Base-by-base conservation (phyloP, 1,284 basidiomycete species). In the Austroboletus rostrupii region DNA sequence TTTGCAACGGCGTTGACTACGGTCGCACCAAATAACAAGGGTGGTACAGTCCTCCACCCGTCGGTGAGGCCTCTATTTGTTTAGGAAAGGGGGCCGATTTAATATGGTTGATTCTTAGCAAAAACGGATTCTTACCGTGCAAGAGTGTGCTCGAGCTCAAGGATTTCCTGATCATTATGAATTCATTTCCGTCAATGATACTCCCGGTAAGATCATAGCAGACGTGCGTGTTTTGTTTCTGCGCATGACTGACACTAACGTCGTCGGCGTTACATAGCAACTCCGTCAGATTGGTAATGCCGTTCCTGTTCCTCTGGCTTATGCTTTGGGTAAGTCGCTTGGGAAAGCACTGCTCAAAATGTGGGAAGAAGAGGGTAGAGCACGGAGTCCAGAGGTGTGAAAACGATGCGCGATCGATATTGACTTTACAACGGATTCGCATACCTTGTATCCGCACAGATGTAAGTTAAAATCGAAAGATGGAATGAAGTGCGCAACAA, bases 201-300 rank as follows among this genome's bases (percentile, higher is more conserved):
- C 57, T 11, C 61, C 71, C 0, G 54, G 50, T 4, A 69, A 66
- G 37, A 59, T 72, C 17, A 54, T 79, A 1, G 55, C 68, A 19
- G 80, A 84, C 55, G 85, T 85, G 45, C 53, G 78, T 69, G n/a
- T 39, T 23, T 41, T 17, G 35, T 35, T 46, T 26, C 28, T n/a
- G 20, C 39, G 20, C 21, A 21, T 16, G 21, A 16, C 10, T 9
- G 5, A 20, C 21, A 3, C 7, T 21, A 14, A 13, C 20, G 13
- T 13, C 20, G 20, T 5, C 42, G 36, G 49, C 41, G 11, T 26
- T 45, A 16, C 50, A n/a, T 54, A 87, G 85, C 80, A 83, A 80
- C 68, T 78, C 48, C 72, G 75, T 37, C 85, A 87, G 58, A 86
- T 88, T 45, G 86, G 85, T 0, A 87, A 88, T 58, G 85, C 85